Evolutionary conservation across 1,284 basidiomycete genomes (phyloP).

Genomic region (Xanthoconium separans): DNA sequence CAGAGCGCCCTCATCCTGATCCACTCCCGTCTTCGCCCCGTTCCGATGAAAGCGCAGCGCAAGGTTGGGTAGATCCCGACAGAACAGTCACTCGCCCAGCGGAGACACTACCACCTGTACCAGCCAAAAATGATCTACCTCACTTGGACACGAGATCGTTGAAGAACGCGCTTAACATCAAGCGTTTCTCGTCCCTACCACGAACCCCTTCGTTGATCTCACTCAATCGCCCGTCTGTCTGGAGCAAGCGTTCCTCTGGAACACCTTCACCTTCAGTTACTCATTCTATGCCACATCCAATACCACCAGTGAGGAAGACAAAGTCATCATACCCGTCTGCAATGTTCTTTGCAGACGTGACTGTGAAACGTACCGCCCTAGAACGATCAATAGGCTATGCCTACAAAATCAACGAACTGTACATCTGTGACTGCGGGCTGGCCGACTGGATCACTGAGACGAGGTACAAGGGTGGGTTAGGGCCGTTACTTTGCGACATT

Average conservation of each 20-base stretch:
- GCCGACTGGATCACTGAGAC: conserved; percentile 70
- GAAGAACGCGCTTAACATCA: conserved; percentile 39
- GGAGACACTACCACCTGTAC: conserved; percentile 33
- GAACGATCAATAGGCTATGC: conserved; percentile 82
- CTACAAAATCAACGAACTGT: conserved; percentile 81
- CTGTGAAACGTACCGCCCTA: conserved; percentile 53
- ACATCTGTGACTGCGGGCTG: conserved; percentile 76
- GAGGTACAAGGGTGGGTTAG: conserved; percentile 50
- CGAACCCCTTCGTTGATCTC: conserved; percentile 50
- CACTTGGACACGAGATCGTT: conserved; percentile 24
- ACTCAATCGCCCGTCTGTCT: conserved; percentile 25
- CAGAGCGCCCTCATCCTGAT: conserved; percentile 13
- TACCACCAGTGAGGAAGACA: conserved; percentile 38
- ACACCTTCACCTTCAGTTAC: conserved; percentile 41
- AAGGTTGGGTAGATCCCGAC: conserved; percentile 19
- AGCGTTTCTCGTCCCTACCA: conserved; percentile 60
- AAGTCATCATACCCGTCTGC: conserved; percentile 64
- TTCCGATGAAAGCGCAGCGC: conserved; percentile 22
- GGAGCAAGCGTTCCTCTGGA: conserved; percentile 35
- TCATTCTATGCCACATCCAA: conserved; percentile 14
- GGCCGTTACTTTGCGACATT: background rate
- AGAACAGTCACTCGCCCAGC: conserved; percentile 18
- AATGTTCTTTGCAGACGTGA: conserved; percentile 73
- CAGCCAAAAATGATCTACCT: conserved; percentile 28
- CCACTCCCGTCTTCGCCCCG: conserved; percentile 17